These are phyloP conservation scores for Cyclotella cryptica DNA, from an alignment of 108 stramenopile species.

Conservation along the genomic window DNA sequence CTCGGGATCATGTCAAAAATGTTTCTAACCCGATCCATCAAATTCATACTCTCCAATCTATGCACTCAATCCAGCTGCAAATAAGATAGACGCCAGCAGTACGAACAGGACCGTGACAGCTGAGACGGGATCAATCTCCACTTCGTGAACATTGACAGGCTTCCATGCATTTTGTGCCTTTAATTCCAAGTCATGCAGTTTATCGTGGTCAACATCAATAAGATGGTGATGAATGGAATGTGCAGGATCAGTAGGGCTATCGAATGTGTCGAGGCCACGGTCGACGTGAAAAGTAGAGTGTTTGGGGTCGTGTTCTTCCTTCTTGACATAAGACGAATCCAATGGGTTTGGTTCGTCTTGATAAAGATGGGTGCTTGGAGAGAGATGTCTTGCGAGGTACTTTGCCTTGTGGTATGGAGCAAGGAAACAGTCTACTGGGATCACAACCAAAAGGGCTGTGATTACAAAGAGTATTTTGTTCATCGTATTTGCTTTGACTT, in stretches of 20 bases:
- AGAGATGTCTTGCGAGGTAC: neutral
- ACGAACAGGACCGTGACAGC: conserved; percentile 12
- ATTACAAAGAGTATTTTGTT: conserved; percentile 10
- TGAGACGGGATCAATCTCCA: conserved; percentile 40
- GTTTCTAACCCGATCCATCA: too few relatives aligned
- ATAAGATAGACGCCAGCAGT: conserved; percentile 21
- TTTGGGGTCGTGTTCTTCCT: conserved; percentile 38
- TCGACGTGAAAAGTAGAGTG: conserved; percentile 40
- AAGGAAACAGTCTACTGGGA: conserved; percentile 4
- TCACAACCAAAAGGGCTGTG: neutral
- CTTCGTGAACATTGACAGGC: conserved; percentile 45
- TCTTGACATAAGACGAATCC: conserved; percentile 17
- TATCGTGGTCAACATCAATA: conserved; percentile 39
- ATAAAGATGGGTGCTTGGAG: conserved; percentile 26
- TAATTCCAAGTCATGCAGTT: conserved; percentile 34
- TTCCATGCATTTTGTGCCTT: conserved; percentile 43
- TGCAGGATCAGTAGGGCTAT: conserved; percentile 29
- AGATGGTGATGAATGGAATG: conserved; percentile 40
- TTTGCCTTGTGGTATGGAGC: neutral
- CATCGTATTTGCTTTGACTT: conserved; percentile 2
- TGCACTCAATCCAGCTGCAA: conserved; percentile 10
- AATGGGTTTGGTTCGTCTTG: conserved; percentile 35
- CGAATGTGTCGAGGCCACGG: conserved; percentile 17
- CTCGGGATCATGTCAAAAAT: too few relatives aligned
- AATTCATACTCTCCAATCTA: neutral